phyloP scores from a whole-genome alignment of 1,284 basidiomycete genomes.

The Austropuccinia psidii region DNA sequence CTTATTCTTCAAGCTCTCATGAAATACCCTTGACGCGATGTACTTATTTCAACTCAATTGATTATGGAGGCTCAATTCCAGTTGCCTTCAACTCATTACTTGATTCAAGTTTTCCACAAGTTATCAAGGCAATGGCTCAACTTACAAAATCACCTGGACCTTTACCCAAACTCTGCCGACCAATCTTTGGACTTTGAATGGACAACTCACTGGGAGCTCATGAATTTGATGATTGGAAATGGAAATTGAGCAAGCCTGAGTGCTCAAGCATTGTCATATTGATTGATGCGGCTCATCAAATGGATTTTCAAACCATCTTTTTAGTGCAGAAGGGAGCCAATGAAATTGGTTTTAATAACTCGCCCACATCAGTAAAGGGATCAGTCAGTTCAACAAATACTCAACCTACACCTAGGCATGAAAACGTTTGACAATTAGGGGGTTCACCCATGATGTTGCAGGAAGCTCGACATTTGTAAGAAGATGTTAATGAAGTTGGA shows the following conservation, averaged over 20 bases:
- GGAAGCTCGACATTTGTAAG: constrained; percentile 4
- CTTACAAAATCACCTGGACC: constrained; percentile 43
- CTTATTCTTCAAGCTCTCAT: constrained; percentile 89
- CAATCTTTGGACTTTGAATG: constrained; percentile 40
- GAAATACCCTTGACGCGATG: constrained; percentile 88
- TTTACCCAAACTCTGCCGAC: constrained; percentile 39
- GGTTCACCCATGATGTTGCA: not conserved
- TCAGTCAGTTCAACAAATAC: not conserved
- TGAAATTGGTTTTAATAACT: not conserved
- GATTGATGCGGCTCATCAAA: constrained; percentile 4
- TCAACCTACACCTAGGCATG: constrained; percentile 8
- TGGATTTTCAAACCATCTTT: constrained; percentile 19
- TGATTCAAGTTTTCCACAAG: constrained; percentile 55
- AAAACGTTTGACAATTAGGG: not conserved
- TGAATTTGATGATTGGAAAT: constrained; percentile 37
- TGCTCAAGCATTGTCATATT: not conserved
- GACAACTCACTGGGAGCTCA: constrained; percentile 41
- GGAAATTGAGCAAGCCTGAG: constrained; percentile 11
- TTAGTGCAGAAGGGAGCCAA: constrained; percentile 16
- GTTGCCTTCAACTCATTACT: constrained; percentile 78
- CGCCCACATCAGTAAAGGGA: not conserved
- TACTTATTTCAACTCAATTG: constrained; percentile 76
- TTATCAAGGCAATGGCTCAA: constrained; percentile 46
- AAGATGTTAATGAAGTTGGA: too few species aligned
- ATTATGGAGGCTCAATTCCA: constrained; percentile 80